Evolutionary conservation across 2,329 filamentous ascomycete species (phyloP).

Genomic region (Aureobasidium zeae): DNA sequence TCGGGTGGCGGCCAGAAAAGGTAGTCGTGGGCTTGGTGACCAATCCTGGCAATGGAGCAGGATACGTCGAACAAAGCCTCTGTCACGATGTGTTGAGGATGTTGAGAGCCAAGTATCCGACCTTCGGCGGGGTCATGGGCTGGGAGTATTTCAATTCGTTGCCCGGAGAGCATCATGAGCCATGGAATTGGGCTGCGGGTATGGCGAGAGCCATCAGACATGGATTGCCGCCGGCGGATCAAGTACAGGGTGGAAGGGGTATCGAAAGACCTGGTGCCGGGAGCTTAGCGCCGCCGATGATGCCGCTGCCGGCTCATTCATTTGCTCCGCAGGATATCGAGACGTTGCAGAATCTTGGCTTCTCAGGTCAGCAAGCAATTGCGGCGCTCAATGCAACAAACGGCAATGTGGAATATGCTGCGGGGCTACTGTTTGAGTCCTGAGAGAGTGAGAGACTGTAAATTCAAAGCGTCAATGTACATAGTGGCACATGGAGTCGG

Average conservation of each 20-base stretch:
- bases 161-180: slow-evolving; percentile 52
- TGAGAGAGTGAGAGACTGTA: slow-evolving; percentile 19
- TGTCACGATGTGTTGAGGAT: slow-evolving; percentile 49
- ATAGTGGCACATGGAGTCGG: neutral
- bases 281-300: slow-evolving; percentile 18
- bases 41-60: slow-evolving; percentile 60
- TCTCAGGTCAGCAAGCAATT: slow-evolving; percentile 37
- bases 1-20: slow-evolving; percentile 63
- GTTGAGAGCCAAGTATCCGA: slow-evolving; percentile 51
- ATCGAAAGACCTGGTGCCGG: slow-evolving; percentile 23
- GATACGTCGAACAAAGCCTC: slow-evolving; percentile 50
- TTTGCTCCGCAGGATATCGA: slow-evolving; percentile 36
- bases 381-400: slow-evolving; percentile 40
- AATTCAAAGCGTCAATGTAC: neutral
- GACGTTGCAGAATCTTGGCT: slow-evolving; percentile 38
- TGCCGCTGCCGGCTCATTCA: slow-evolving; percentile 25
- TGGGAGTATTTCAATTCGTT: slow-evolving; percentile 91
- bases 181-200: slow-evolving; percentile 69
- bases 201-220: slow-evolving; percentile 45
- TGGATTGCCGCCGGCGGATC: slow-evolving; percentile 22
- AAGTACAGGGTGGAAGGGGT: slow-evolving; percentile 16
- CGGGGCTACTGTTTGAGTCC: slow-evolving; percentile 38
- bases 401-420: slow-evolving; percentile 42
- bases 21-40: slow-evolving; percentile 77
- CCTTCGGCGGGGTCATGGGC: slow-evolving; percentile 81